Conservation (phyloP, 108 stramenopile genomes). For the Cyclotella choctawhatcheeana region DNA sequence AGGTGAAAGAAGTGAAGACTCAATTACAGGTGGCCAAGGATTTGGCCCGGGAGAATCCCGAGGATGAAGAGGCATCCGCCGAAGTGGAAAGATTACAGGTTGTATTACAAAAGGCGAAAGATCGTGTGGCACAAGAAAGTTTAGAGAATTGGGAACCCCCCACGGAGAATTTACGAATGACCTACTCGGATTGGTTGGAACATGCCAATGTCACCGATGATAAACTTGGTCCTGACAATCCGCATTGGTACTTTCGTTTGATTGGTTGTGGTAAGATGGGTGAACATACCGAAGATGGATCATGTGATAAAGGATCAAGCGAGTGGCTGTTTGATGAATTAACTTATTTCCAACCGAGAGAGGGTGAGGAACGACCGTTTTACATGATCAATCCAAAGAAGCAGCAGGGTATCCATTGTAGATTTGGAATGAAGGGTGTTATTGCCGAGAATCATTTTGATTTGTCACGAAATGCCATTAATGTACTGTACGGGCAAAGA, state of each 20-base stretch:
- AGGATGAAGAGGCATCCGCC: conserved; percentile 38
- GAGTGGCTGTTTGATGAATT: conserved; percentile 87
- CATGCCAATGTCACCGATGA: conserved; percentile 77
- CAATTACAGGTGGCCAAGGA: conserved; percentile 19
- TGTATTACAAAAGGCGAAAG: conserved; percentile 18
- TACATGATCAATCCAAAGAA: conserved; percentile 88
- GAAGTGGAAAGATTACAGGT: conserved; percentile 22
- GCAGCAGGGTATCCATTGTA: conserved; percentile 95
- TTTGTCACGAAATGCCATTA: conserved; percentile 88
- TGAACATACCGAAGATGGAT: conserved; percentile 40
- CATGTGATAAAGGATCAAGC: conserved; percentile 69
- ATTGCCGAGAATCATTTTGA: conserved; percentile 96
- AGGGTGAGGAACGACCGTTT: conserved; percentile 52
- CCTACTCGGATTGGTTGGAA: conserved; percentile 88
- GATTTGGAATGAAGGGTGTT: conserved; percentile 95
- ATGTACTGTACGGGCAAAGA: conserved; percentile 77
- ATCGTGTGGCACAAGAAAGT: conserved; percentile 8
- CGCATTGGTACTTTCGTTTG: conserved; percentile 95
- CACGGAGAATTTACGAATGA: conserved; percentile 74
- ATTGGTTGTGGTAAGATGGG: conserved; percentile 68
- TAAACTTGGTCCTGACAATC: conserved; percentile 62
- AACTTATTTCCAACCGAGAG: conserved; percentile 75
- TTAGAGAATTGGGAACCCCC: conserved; percentile 74
- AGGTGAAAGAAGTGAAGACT: conserved; percentile 22
- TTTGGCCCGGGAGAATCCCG: conserved; percentile 21